Base-by-base conservation (phyloP, 2,329 filamentous ascomycete species). In the Nemania sp. region DNA sequence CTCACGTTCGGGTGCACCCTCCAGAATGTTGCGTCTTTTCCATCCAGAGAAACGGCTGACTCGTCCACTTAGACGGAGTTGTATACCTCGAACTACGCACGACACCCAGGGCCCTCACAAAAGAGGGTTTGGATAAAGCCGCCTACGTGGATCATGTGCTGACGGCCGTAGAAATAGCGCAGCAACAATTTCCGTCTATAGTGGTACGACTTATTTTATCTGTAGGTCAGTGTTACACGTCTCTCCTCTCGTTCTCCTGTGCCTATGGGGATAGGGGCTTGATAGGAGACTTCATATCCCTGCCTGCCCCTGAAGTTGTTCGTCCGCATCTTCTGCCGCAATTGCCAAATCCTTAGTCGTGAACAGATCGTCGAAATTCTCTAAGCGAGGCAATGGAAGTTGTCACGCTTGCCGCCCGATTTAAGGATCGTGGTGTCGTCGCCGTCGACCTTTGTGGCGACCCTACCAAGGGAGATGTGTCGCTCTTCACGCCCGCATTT, bases 21-120 rank as follows among this genome's bases (percentile, higher is more conserved):
- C 3, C 22, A 19, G 23, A 5, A n/a, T 9, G 9, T 20, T 23
- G 12, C 5, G 3, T 19, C 23, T 31, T 9, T 39, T 34, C n/a
- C n/a, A n/a, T n/a, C n/a, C n/a, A n/a, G n/a, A n/a, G n/a, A n/a
- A n/a, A n/a, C n/a, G n/a, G n/a, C n/a, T n/a, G n/a, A n/a, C n/a
- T n/a, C n/a, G 23, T 39, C 23, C 19, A 19, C 17, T 30, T 20
- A 56, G 56, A 94, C 65, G 88, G 88, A 30, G 86, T 93, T 14
- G 78, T 82, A n/a, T 93, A 94, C 66, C 78, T 92, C 11, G 90
- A 95, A 68, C 80, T 94, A 20, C 84, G 90, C 37, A 93, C 90
- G 0, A 94, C 89, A 1, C 90, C 90, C 1, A 82, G 90, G 48
- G 77, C 80, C 2, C 81, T 86, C 28, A 75, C 79, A 3, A 67